Evolutionary conservation across 1,284 basidiomycete species (phyloP).

Genomic region (Cutaneotrichosporon sp.): DNA sequence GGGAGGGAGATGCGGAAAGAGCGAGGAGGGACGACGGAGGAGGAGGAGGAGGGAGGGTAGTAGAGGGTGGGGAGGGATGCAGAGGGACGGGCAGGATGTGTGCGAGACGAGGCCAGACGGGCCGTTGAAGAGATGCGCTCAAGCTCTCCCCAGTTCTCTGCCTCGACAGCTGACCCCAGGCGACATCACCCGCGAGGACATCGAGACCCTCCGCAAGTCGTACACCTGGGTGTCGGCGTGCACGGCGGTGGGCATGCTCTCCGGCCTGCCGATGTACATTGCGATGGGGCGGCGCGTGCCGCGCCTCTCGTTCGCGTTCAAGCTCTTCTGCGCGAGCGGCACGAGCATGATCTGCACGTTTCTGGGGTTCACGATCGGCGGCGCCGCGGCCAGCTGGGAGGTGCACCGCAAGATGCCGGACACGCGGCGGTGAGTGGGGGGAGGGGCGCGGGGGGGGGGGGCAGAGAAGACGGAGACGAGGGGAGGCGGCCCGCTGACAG

Average conservation of each 20-base stretch:
- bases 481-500: constrained; percentile 8
- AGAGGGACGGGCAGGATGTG: neutral
- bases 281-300: constrained; percentile 12
- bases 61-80: neutral
- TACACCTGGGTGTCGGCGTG: constrained; percentile 35
- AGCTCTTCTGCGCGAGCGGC: constrained; percentile 11
- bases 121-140: neutral
- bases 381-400: constrained; percentile 35
- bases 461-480: neutral
- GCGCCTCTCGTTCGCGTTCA: constrained; percentile 15
- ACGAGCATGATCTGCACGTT: constrained; percentile 29
- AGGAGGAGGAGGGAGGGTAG: neutral
- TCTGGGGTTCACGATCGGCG: constrained; percentile 40
- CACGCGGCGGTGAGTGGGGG: constrained; percentile 30
- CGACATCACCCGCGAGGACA: constrained; percentile 38
- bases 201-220: constrained; percentile 37
- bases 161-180: constrained; percentile 24
- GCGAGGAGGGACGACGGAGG: neutral
- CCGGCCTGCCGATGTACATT: constrained; percentile 31
- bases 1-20: too few species aligned
- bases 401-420: constrained; percentile 41
- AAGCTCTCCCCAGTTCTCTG: neutral
- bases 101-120: neutral
- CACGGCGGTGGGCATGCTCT: constrained; percentile 22
- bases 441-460: neutral